These are phyloP conservation scores for Solanum paucissectum DNA, from an alignment of 257 asterid species.

Conservation along the genomic window DNA sequence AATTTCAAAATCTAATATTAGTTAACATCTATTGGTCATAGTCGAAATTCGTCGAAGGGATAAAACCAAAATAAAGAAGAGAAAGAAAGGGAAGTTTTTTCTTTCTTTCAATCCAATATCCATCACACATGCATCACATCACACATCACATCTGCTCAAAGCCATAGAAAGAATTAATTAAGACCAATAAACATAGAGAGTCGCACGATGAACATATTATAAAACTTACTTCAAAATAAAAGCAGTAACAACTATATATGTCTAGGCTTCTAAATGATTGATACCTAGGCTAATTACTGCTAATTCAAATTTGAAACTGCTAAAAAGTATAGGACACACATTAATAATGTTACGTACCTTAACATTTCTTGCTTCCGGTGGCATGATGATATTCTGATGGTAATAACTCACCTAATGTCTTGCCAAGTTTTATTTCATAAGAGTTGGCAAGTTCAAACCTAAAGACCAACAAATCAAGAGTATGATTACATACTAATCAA, in stretches of 20 bases:
- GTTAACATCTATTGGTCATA: too few species aligned
- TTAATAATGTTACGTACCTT: not conserved
- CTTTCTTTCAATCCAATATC: too few species aligned
- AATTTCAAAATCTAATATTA: not conserved
- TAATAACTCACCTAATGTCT: slow-evolving; percentile 20
- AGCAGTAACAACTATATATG: not conserved
- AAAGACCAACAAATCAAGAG: not conserved
- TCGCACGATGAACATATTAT: not conserved
- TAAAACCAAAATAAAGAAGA: too few species aligned
- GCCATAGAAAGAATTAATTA: not conserved
- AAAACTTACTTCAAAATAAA: not conserved
- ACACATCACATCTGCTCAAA: not conserved
- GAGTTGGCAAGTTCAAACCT: slow-evolving; percentile 28
- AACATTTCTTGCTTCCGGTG: not conserved
- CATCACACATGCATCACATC: too few species aligned
- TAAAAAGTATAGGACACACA: not conserved
- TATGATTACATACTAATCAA: not conserved
- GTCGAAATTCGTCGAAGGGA: too few species aligned
- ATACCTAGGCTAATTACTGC: not conserved
- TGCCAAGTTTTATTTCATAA: slow-evolving; percentile 28
- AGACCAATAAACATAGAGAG: not conserved
- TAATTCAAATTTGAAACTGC: not conserved
- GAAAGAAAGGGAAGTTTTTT: too few species aligned
- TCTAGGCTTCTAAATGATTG: not conserved
- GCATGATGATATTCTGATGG: not conserved